Evolutionary conservation across 2,329 filamentous ascomycete genomes (phyloP).

Genomic region (Clarireedia homoeocarpa): DNA sequence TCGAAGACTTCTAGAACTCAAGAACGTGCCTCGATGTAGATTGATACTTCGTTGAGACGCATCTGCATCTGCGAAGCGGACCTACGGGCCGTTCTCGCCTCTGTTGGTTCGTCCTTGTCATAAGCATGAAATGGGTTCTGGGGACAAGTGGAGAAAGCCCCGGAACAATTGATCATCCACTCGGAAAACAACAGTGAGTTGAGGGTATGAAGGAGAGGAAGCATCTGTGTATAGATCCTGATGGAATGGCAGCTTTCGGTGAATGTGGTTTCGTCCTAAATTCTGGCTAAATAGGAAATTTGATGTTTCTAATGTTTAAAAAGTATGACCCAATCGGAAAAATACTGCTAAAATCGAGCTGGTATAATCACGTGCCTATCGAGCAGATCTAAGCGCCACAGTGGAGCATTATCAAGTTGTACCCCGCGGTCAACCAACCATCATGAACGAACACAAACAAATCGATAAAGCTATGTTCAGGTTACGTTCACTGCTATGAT

Average conservation of each 20-base stretch:
- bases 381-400: neutral
- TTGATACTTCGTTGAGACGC: slow-evolving; percentile 1
- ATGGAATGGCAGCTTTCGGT: neutral
- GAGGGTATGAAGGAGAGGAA: neutral
- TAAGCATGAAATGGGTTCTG: neutral
- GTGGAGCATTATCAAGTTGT: neutral
- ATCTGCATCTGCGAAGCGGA: slow-evolving; percentile 1
- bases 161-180: neutral
- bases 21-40: neutral
- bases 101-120: neutral
- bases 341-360: no score
- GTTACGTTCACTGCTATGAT: neutral
- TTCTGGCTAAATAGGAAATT: no score
- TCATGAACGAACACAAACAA: no score
- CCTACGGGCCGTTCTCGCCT: slow-evolving; percentile 16
- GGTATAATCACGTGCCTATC: neutral
- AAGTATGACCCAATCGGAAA: neutral
- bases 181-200: neutral
- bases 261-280: no score
- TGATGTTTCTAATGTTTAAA: neutral
- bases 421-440: no score
- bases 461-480: no score
- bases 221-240: neutral
- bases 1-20: neutral
- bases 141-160: neutral